Base-by-base conservation (phyloP, 306 rosid genomes). In the Sicyos baderoa region DNA sequence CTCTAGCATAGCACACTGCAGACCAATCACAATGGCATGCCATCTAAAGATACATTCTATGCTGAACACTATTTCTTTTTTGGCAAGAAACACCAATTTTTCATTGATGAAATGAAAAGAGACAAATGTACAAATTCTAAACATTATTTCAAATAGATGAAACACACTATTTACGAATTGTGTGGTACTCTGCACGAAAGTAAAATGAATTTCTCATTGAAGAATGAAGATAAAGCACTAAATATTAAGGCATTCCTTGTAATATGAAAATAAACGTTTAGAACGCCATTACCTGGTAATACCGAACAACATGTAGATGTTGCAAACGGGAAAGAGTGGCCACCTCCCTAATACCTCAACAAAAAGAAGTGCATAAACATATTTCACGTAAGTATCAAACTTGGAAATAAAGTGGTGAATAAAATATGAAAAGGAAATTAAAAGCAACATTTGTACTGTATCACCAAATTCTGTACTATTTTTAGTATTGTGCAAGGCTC, bases 301-400 rank as follows among this genome's bases (percentile, higher is more conserved):
- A 92, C 53, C 96, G 92, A 81, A 92, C 98, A 54, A 92, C 95
- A 56, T 92, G 96, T 68, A 84, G 98, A 77, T 92, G 98, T 79
- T 92, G 98, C 83, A 92, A 79, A 73, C 98, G 98, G 54, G 98
- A 86, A 78, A 92, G 98, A 51, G 98, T 92, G 21, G 98, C 96
- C 22, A 92, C 98, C 81, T 92, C 98, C 87, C 98, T 89, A 75
- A 66, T 77, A 82, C 84, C 76, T 44, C 85, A 12, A 77, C 71
- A 85, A 72, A 37, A 72, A 60, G 70, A 75, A 19, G 45, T 8
- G 63, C 61, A 57, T 12, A 63, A 77, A 74, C 51, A 79, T 65
- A 74, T 57, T 76, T 75, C 52, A 53, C 68, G 66, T 75, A 45
- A 25, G 44, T 32, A 12, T 51, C 74, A 75, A 53, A 54, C 52